phyloP scores from a whole-genome alignment of 2,329 filamentous ascomycete species.

The Aureobasidium sp. region DNA sequence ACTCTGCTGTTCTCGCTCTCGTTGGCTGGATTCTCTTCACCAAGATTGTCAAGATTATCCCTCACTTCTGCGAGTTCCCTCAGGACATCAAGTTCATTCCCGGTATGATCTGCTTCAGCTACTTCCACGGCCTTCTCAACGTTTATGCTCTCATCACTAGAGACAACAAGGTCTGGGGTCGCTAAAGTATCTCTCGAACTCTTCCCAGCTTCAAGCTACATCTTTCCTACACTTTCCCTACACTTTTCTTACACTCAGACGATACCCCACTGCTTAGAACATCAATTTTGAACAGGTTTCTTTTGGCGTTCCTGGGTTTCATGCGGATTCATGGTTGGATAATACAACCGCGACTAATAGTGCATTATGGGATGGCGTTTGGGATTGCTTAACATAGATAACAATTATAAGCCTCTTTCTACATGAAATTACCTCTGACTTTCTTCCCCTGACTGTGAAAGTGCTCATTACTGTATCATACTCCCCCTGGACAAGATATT shows the following conservation, averaged over 20 bases:
- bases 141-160: conserved; percentile 48
- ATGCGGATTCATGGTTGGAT: neutral
- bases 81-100: conserved; percentile 47
- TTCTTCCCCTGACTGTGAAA: neutral
- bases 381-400: neutral
- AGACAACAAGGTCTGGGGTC: conserved; percentile 25
- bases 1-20: conserved; percentile 16
- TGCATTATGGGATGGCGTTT: neutral
- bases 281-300: neutral
- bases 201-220: neutral
- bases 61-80: conserved; percentile 47
- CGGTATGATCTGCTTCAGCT: conserved; percentile 48
- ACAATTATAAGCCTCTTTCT: neutral
- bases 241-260: neutral
- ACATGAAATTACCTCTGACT: neutral
- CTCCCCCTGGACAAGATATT: neutral
- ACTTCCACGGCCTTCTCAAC: conserved; percentile 53
- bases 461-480: no score
- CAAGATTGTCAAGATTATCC: conserved; percentile 52
- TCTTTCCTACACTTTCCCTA: neutral
- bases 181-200: neutral
- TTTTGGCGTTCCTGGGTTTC: neutral
- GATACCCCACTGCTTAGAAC: neutral
- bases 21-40: conserved; percentile 45
- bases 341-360: neutral